Conservation (phyloP, 306 rosid species). For the Lablab purpureus region DNA sequence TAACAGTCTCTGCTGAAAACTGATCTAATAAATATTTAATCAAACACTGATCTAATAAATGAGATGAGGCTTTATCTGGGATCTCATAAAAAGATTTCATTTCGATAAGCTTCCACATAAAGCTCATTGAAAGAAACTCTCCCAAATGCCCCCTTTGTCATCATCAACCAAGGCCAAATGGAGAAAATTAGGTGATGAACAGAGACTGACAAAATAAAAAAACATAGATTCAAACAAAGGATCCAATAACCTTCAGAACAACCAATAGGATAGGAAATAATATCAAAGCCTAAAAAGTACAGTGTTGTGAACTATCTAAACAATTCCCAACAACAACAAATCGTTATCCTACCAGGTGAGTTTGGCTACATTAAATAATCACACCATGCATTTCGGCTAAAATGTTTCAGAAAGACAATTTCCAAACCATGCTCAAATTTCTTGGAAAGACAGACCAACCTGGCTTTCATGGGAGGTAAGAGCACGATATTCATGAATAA, state of each 20-base stretch:
- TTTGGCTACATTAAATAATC: not conserved
- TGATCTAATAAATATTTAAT: not conserved
- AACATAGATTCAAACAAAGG: constrained; percentile 12
- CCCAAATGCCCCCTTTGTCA: not conserved
- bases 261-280: not conserved
- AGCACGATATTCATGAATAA: constrained; percentile 72
- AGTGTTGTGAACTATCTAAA: not conserved
- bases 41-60: not conserved
- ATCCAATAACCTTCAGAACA: constrained; percentile 28
- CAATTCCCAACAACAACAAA: not conserved
- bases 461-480: not conserved
- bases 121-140: not conserved
- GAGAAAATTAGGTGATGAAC: not conserved
- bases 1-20: not conserved
- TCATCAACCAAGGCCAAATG: constrained; percentile 9
- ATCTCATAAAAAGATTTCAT: not conserved
- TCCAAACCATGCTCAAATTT: not conserved
- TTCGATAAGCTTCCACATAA: not conserved
- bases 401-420: not conserved
- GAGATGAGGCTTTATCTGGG: not conserved
- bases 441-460: constrained; percentile 47
- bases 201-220: not conserved
- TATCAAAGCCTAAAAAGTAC: constrained; percentile 1
- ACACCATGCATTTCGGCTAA: not conserved
- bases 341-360: not conserved